Evolutionary conservation across 179 eudicot genomes (phyloP), one percentile per base, ranked within the genome.

Genomic region (Beta macrorhiza): DNA sequence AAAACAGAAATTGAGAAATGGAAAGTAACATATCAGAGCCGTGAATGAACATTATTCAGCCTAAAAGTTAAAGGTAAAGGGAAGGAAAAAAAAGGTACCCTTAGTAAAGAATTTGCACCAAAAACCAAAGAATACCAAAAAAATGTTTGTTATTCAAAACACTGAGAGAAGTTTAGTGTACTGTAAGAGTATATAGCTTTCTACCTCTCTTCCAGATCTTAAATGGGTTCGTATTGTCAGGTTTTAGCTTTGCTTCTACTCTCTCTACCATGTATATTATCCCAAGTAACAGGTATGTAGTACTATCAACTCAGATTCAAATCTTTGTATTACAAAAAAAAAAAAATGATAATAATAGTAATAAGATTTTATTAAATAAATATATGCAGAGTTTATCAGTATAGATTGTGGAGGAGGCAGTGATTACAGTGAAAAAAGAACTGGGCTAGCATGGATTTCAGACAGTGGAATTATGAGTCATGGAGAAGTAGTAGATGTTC

Each of bases 391-490:
- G 74, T 97, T 94, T 87, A 76, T 87, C 47, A 97, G 99, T 82
- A 92, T 94, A 85, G 99, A 97, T 87, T 94, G 99, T 87, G 99
- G 99, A 85, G 92, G 91, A 61, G 59, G 83, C 47, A 86, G 82
- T 12, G 93, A 92, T 75, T 90, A 97, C 85, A 97, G 93, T 29
- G 99, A 97, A 76, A 79, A 74, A 19, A 83, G 12, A 29, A 94
- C 93, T 5, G 88, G 88, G n/a, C 72, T 97, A 17, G 79, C 81
- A 86, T 97, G 99, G 99, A 85, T 88, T 32, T 88, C 98, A 49
- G 99, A 97, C 77, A 45, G 79, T 7, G 90, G 82, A 75, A 70
- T 90, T 71, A 92, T 82, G 76, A 82, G 77, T 84, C 80, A 84
- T 37, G 99, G 99, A 32, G 62, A 85, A 61, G 62, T 93, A 74